phyloP scores from a whole-genome alignment of 306 rosid genomes.

The Citrullus colocynthis region DNA sequence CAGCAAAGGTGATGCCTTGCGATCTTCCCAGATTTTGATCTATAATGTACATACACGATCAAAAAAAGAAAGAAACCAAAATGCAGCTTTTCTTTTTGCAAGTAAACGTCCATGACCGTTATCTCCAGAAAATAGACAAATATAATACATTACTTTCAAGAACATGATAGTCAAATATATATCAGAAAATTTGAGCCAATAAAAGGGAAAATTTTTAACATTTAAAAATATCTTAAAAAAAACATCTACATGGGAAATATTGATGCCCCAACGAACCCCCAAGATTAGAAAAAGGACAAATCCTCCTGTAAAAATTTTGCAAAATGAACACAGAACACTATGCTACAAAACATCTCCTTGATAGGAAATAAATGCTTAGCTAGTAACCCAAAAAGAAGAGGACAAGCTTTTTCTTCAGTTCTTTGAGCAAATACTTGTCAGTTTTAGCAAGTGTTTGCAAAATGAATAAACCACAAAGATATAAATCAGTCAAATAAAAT shows the following conservation, averaged over 20 bases:
- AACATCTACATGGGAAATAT: too few relatives aligned
- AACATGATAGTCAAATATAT: background rate
- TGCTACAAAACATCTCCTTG: background rate
- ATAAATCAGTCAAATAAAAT: background rate
- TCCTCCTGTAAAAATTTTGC: background rate
- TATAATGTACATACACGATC: slow-evolving; percentile 15
- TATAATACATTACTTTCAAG: background rate
- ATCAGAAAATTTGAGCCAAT: background rate
- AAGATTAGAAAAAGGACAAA: background rate
- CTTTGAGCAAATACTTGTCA: background rate
- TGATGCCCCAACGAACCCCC: too few relatives aligned
- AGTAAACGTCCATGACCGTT: background rate
- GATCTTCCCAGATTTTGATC: slow-evolving; percentile 94
- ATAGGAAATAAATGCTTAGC: background rate
- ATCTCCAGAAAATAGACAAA: background rate
- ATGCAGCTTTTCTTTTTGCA: background rate
- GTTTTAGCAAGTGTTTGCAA: background rate
- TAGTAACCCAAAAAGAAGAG: background rate
- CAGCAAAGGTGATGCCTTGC: slow-evolving; percentile 64
- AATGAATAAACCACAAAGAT: background rate
- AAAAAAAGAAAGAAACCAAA: background rate
- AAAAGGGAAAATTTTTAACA: background rate
- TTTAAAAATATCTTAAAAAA: too few relatives aligned
- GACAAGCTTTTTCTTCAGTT: background rate
- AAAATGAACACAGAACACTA: background rate